Evolutionary conservation across 352 stramenopile species (phyloP), one percentile per base, ranked within the genome.

Genomic region (Pseudoperonospora humuli): DNA sequence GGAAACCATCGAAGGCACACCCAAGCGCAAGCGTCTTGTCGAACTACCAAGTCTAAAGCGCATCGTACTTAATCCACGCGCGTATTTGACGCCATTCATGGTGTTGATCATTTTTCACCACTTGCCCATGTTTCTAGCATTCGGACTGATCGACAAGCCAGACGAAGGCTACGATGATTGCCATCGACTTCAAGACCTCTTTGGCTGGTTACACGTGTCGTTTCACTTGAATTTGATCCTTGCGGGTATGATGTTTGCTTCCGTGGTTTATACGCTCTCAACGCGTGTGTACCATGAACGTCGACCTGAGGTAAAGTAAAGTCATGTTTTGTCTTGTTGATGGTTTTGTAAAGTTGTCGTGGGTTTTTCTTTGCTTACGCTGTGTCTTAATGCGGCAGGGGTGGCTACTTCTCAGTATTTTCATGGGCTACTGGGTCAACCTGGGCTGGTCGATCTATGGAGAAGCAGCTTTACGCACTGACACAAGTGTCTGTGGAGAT

Each of bases 21-120:
- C 44, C 10, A 61, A 51, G 17, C 37, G 24, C n/a, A 21, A 14
- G 18, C 54, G 47, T 24, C 25, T 39, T 9, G n/a, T 62, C 15
- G 20, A 54, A 14, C 48, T 54, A 32, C 58, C 58, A 14, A 75
- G 51, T 41, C 38, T 87, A 19, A 83, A 83, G 57, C 75, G 75
- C 34, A 47, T 87, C 7, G 75, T 87, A 50, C 70, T 88, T n/a
- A 88, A 84, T 47, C 76, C 76, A 43, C 73, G 74, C 50, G 73
- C 76, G 36, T 88, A 88, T 53, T 29, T 88, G 3, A 81, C 55
- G 40, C 61, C 74, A 13, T 85, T 86, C 54, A 20, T 64, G 6
- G 15, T 79, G 5, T 65, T 80, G 32, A 54, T 84, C 26, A 8
- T 84, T 7, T 57, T 71, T 42, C 76, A 88, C 46, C 72, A 89